A percentile compares a stretch with the other conserved stretches of the same genome.
These are phyloP conservation scores for Rhizopogon sp. DNA, from an alignment of 768 basidiomycete species.

Conservation along the genomic window DNA sequence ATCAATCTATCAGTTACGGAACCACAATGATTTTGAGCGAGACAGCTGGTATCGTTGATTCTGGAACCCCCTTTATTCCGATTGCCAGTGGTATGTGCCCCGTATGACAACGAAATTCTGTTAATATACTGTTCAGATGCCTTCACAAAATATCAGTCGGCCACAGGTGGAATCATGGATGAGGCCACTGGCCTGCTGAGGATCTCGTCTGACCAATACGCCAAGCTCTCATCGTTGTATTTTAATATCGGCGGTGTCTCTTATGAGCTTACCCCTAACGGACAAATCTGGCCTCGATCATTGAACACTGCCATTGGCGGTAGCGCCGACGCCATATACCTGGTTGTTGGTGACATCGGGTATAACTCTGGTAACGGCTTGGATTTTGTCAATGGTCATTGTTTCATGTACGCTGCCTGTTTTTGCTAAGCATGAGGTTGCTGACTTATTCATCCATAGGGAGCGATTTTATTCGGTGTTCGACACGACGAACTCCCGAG, in stretches of 20 bases:
- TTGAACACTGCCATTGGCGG: constrained; percentile 27
- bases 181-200: constrained; percentile 22
- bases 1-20: constrained; percentile 25
- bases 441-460: constrained; percentile 1
- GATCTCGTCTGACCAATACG: constrained; percentile 20
- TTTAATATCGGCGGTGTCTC: constrained; percentile 19
- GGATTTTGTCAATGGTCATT: constrained; percentile 17
- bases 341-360: constrained; percentile 20
- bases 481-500: constrained; percentile 24
- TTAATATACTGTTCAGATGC: constrained; percentile 12
- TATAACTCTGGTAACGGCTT: constrained; percentile 8
- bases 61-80: constrained; percentile 22
- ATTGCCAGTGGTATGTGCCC: constrained; percentile 25
- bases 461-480: constrained; percentile 33
- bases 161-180: constrained; percentile 24
- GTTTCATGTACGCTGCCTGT: constrained; percentile 36
- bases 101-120: neutral
- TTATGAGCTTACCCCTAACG: constrained; percentile 18
- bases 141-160: constrained; percentile 12
- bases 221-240: constrained; percentile 16
- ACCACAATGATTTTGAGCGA: constrained; percentile 10
- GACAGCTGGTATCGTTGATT: constrained; percentile 28
- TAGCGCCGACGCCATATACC: constrained; percentile 17
- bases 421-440: neutral
- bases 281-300: constrained; percentile 27